phyloP scores from a whole-genome alignment of 192 early-diverging fungal genomes.

The Jimgerdemannia flammicorona region DNA sequence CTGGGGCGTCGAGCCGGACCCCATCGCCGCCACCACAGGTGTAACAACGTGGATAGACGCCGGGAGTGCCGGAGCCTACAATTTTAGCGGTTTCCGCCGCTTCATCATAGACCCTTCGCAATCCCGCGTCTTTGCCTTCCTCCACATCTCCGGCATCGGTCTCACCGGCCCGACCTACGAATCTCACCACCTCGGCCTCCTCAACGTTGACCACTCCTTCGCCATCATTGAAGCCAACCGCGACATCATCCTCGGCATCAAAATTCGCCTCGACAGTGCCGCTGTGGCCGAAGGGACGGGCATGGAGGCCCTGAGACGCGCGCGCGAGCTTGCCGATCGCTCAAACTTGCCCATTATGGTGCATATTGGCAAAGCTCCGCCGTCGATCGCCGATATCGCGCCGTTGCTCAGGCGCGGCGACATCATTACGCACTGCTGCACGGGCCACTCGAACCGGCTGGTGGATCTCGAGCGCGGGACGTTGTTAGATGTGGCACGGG shows the following conservation, averaged over 20 bases:
- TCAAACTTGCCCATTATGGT: constrained; percentile 21
- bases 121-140: constrained; percentile 12
- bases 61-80: constrained; percentile 22
- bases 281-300: constrained; percentile 4
- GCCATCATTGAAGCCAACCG: constrained; percentile 10
- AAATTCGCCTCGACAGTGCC: constrained; percentile 14
- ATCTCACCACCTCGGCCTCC: constrained; percentile 12
- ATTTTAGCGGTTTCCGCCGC: constrained; percentile 19
- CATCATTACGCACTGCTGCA: constrained; percentile 25
- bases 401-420: constrained; percentile 17
- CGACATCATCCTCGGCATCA: constrained; percentile 19
- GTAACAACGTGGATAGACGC: constrained; percentile 28
- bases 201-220: constrained; percentile 17
- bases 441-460: constrained; percentile 17
- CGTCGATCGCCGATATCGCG: constrained; percentile 11
- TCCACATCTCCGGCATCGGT: constrained; percentile 18
- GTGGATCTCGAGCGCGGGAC: constrained; percentile 6
- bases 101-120: constrained; percentile 15
- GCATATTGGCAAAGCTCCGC: constrained; percentile 17
- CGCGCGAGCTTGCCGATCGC: constrained; percentile 15
- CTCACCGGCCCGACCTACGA: constrained; percentile 17
- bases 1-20: constrained; percentile 24
- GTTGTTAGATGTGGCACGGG: constrained; percentile 6
- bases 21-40: constrained; percentile 19
- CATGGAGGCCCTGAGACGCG: constrained; percentile 11